These are phyloP conservation scores for Podila clonocystis DNA, from an alignment of 192 early-diverging fungal species.

Conservation along the genomic window DNA sequence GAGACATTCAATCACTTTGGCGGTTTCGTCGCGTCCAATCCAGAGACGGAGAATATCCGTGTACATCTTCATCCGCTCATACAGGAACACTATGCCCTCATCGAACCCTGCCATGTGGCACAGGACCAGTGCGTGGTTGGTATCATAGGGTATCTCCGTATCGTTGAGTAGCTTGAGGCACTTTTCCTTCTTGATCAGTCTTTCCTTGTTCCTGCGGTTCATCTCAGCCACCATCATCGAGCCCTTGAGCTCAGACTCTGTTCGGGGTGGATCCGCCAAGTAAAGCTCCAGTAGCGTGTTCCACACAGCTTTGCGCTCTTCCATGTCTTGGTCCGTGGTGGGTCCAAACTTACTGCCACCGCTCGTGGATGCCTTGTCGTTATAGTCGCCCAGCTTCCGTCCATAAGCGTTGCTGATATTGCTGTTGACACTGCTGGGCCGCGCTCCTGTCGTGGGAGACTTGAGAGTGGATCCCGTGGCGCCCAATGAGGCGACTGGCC, in stretches of 20 bases:
- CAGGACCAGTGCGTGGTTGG: conserved; percentile 91
- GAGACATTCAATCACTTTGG: conserved; percentile 70
- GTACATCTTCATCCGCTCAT: conserved; percentile 85
- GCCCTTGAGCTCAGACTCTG: conserved; percentile 8
- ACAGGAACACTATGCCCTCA: conserved; percentile 87
- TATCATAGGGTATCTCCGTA: conserved; percentile 77
- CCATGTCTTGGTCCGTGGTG: conserved; percentile 50
- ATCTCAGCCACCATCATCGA: conserved; percentile 41
- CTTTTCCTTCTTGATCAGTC: conserved; percentile 60
- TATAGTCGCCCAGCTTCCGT: neutral
- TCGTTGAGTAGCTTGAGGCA: conserved; percentile 76
- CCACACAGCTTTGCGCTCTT: conserved; percentile 84
- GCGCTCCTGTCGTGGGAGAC: conserved; percentile 4
- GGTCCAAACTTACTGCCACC: conserved; percentile 16
- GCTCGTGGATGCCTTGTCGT: conserved; percentile 43
- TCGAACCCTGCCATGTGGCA: conserved; percentile 88
- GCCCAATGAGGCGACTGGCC: conserved; percentile 52
- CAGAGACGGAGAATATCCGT: conserved; percentile 75
- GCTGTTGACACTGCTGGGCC: conserved; percentile 12
- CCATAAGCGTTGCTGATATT: neutral
- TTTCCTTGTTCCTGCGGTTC: conserved; percentile 47
- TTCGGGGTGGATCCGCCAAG: conserved; percentile 46
- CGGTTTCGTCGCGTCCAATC: conserved; percentile 77
- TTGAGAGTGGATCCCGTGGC: conserved; percentile 18
- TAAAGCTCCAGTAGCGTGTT: conserved; percentile 94